phyloP scores from a whole-genome alignment of 352 stramenopile species.

The Halophytophthora polymorphica region DNA sequence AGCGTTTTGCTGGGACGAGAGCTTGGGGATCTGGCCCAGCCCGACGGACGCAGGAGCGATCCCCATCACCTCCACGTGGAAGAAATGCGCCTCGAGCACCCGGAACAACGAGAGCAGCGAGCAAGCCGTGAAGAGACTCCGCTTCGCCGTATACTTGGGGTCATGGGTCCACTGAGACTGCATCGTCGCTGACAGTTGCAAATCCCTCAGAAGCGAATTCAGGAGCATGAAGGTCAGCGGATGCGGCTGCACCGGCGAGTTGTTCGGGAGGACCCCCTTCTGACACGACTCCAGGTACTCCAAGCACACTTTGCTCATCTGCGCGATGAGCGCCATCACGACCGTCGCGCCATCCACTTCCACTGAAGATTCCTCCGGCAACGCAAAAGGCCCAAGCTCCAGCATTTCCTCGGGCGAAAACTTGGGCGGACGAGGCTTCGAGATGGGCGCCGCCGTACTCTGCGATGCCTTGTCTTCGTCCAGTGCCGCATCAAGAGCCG shows the following conservation, averaged over 20 bases:
- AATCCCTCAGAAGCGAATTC: conserved; percentile 72
- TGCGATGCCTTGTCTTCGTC: conserved; percentile 1
- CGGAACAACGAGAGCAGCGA: conserved; percentile 64
- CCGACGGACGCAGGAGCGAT: conserved; percentile 81
- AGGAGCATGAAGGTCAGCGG: conserved; percentile 87
- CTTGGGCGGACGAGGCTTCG: conserved; percentile 42
- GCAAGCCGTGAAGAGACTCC: conserved; percentile 62
- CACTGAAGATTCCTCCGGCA: conserved; percentile 30
- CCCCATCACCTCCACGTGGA: conserved; percentile 78
- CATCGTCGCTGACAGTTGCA: conserved; percentile 22
- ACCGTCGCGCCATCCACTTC: conserved; percentile 53
- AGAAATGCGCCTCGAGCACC: conserved; percentile 78
- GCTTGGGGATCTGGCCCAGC: conserved; percentile 58
- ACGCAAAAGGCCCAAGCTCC: conserved; percentile 57
- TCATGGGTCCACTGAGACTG: conserved; percentile 18
- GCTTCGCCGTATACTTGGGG: conserved; percentile 35
- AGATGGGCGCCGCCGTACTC: conserved; percentile 5
- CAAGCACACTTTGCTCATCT: conserved; percentile 69
- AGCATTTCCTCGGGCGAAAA: conserved; percentile 76
- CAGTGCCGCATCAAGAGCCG: background rate
- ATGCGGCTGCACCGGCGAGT: conserved; percentile 68
- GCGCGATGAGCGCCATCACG: conserved; percentile 48
- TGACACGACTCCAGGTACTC: conserved; percentile 73
- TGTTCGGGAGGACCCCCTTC: conserved; percentile 60
- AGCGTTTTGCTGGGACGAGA: conserved; percentile 12